Evolutionary conservation across 2,329 filamentous ascomycete genomes (phyloP).

Genomic region (Neofusicoccum ribis): DNA sequence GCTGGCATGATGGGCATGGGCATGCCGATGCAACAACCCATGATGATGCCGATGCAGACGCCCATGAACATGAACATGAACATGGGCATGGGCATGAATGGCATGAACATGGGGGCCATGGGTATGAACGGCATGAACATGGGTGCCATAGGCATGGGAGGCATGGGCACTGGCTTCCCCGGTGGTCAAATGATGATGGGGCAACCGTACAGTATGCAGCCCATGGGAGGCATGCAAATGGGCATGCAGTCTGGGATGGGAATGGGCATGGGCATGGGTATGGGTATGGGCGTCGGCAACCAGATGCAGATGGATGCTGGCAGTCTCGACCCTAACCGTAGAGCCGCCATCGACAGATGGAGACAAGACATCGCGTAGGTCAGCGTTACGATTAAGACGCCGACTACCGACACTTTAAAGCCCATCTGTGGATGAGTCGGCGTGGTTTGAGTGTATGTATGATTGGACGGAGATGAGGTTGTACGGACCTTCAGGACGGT

Average conservation of each 20-base stretch:
- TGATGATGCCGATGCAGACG: constrained; percentile 21
- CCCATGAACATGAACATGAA: constrained; percentile 19
- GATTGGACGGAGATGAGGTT: background rate
- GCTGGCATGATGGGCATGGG: constrained; percentile 18
- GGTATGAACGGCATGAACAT: background rate
- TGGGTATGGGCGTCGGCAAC: background rate
- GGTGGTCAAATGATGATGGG: constrained; percentile 1
- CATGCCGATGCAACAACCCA: constrained; percentile 17
- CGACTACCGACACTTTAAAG: no score
- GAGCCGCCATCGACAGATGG: constrained; percentile 62
- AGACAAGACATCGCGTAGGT: constrained; percentile 45
- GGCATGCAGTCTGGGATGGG: constrained; percentile 15
- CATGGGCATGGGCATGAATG: constrained; percentile 3
- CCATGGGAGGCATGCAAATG: constrained; percentile 15
- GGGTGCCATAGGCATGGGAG: constrained; percentile 14
- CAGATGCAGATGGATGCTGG: constrained; percentile 28
- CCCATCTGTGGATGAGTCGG: background rate
- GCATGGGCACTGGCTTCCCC: background rate
- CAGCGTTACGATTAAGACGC: constrained; percentile 12
- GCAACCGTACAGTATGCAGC: background rate
- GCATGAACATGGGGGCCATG: constrained; percentile 16
- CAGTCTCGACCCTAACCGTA: constrained; percentile 50
- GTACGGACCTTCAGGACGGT: background rate
- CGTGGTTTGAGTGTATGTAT: constrained; percentile 1
- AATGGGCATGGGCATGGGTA: constrained; percentile 20